These are phyloP conservation scores for Umbellularia californica DNA, from an alignment of 164 flowering plant genomes.

Conservation along the genomic window DNA sequence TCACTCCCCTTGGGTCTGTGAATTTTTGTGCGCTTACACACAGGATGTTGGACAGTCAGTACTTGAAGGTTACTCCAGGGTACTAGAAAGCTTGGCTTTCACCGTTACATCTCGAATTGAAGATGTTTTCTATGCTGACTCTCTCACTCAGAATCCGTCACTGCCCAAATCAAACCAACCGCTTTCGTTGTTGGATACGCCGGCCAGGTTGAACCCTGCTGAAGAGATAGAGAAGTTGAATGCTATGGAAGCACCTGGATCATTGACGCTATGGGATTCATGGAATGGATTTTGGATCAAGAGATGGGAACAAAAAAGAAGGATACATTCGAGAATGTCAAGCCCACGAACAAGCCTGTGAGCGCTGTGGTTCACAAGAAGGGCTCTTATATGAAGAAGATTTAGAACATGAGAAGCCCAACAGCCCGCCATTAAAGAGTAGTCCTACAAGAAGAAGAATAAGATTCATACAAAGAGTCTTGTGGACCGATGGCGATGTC, in stretches of 20 bases:
- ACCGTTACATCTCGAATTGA: slow-evolving; percentile 68
- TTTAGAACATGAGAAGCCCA: slow-evolving; percentile 64
- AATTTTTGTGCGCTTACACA: too few relatives aligned
- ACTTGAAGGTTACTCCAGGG: slow-evolving; percentile 86
- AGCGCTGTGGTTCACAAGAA: slow-evolving; percentile 35
- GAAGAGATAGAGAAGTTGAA: slow-evolving; percentile 38
- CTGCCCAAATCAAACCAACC: slow-evolving; percentile 15
- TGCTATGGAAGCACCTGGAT: slow-evolving; percentile 33
- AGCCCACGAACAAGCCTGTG: slow-evolving; percentile 26
- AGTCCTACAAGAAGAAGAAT: not conserved
- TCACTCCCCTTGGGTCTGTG: too few relatives aligned
- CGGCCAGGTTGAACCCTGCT: slow-evolving; percentile 14
- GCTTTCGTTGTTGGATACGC: slow-evolving; percentile 1
- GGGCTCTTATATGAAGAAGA: slow-evolving; percentile 55
- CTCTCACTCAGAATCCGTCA: slow-evolving; percentile 38
- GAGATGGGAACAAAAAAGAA: slow-evolving; percentile 24
- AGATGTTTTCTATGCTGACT: slow-evolving; percentile 64
- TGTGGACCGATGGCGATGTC: not conserved
- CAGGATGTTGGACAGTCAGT: slow-evolving; percentile 83
- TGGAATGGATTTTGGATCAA: slow-evolving; percentile 62
- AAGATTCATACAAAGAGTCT: slow-evolving; percentile 8
- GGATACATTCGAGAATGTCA: slow-evolving; percentile 19
- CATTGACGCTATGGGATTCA: slow-evolving; percentile 79
- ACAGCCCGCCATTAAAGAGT: slow-evolving; percentile 63
- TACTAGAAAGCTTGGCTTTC: slow-evolving; percentile 81